Base-by-base conservation (phyloP, 108 stramenopile species). In the Fistulifera pelliculosa region DNA sequence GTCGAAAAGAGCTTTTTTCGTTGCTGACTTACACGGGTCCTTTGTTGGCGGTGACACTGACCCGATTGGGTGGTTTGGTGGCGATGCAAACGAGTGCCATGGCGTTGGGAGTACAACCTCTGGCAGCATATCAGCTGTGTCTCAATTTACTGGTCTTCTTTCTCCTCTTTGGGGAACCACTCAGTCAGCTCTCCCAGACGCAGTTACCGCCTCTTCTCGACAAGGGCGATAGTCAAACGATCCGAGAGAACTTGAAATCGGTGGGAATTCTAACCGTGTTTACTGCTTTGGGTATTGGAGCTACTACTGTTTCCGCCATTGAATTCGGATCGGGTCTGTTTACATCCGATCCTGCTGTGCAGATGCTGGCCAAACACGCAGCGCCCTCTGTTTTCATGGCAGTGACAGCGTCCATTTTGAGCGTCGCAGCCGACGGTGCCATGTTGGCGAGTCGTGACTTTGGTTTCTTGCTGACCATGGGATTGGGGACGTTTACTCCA, bases 91-190 rank as follows among this genome's bases (percentile, higher is more conserved):
- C 61, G 40, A 59, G 49, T 42, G 87, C 82, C 21, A 88, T 80
- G 79, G 62, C 65, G 15, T 65, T 88, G 19, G 87, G 87, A 24
- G 57, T 76, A 1, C 54, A 72, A 22, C 38, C 64, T 1, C 49
- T 80, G 21, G 87, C 87, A 18, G 83, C 80, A n/a, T 84, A 81
- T 47, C 87, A 88, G 49, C 22, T 88, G 53, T 63, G 72, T 21
- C 71, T 76, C 49, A 88, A 88, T 47, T 47, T 82, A 15, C 40
- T 88, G 12, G 56, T 77, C n/a, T 82, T 88, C 61, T 88, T 84
- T 28, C 65, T 88, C 2, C 62, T 88, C 10, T 88, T 88, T 65
- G 87, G 80, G 17, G 87, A 88, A 52, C 87, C 87, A 22, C 54
- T 88, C 39, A 74, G 73, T 28, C 87, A 88, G 49, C 56, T 88